phyloP scores from a whole-genome alignment of 768 basidiomycete genomes.

The Brasilioporus rufonigricans region DNA sequence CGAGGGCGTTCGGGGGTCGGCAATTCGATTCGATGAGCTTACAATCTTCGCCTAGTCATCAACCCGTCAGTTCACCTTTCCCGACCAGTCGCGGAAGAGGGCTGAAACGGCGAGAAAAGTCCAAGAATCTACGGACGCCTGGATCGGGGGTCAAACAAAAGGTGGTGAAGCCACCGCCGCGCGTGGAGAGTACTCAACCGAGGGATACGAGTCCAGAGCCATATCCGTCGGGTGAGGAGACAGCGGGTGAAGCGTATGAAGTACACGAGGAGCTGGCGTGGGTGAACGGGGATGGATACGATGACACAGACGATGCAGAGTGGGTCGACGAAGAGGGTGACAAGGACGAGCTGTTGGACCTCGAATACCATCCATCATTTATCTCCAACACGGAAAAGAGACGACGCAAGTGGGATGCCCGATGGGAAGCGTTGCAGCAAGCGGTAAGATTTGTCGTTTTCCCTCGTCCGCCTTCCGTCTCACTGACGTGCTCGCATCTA shows the following conservation, averaged over 20 bases:
- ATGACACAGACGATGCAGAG: slow-evolving; percentile 47
- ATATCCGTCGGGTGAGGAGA: slow-evolving; percentile 75
- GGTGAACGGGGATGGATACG: slow-evolving; percentile 24
- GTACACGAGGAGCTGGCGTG: slow-evolving; percentile 40
- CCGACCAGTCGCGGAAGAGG: slow-evolving; percentile 45
- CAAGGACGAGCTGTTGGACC: slow-evolving; percentile 66
- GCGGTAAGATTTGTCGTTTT: slow-evolving; percentile 49
- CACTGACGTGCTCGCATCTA: slow-evolving; percentile 5
- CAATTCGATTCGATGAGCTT: slow-evolving; percentile 56
- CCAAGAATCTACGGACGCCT: slow-evolving; percentile 33
- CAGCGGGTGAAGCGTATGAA: slow-evolving; percentile 61
- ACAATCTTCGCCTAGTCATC: slow-evolving; percentile 39
- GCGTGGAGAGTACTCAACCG: slow-evolving; percentile 82
- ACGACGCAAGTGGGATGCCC: too few species aligned
- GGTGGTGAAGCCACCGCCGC: slow-evolving; percentile 60
- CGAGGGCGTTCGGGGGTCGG: slow-evolving; percentile 43
- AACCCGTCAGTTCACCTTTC: slow-evolving; percentile 43
- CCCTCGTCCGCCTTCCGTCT: not conserved
- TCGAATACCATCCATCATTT: too few species aligned
- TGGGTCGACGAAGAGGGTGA: slow-evolving; percentile 73
- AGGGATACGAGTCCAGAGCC: slow-evolving; percentile 78
- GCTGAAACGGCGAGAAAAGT: slow-evolving; percentile 44
- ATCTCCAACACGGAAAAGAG: too few species aligned
- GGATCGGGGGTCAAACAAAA: slow-evolving; percentile 24
- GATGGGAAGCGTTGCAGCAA: slow-evolving; percentile 63